phyloP scores from a whole-genome alignment of 495 filamentous ascomycete genomes.

The Neurospora sp. region DNA sequence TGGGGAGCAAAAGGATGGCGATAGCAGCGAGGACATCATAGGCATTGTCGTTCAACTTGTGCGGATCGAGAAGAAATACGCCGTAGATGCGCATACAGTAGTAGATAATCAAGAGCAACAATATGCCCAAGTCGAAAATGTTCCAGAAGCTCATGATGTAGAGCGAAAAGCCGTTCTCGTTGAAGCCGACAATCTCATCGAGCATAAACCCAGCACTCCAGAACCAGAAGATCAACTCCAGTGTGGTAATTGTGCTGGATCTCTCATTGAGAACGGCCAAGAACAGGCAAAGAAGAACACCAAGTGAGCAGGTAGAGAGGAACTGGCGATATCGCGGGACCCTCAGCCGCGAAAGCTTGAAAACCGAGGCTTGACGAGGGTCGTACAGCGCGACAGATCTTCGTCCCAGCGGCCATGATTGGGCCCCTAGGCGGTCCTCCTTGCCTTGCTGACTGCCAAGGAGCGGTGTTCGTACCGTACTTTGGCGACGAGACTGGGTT shows the following conservation, averaged over 20 bases:
- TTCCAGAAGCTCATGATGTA: conserved; percentile 98
- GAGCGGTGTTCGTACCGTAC: conserved; percentile 30
- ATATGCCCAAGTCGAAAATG: conserved; percentile 79
- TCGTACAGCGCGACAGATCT: conserved; percentile 83
- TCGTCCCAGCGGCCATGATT: conserved; percentile 32
- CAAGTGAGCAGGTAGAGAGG: conserved; percentile 74
- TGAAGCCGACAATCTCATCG: conserved; percentile 87
- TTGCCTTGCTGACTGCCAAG: conserved; percentile 32
- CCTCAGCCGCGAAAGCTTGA: conserved; percentile 80
- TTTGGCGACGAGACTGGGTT: conserved; percentile 21
- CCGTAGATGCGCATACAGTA: conserved; percentile 83
- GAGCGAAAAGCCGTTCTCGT: conserved; percentile 84
- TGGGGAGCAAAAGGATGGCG: conserved; percentile 78
- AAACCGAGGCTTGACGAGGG: conserved; percentile 74
- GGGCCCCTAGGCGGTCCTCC: conserved; percentile 24
- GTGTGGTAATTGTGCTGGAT: conserved; percentile 62
- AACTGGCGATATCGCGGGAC: conserved; percentile 87
- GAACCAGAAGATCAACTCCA: conserved; percentile 89
- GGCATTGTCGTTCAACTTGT: conserved; percentile 63
- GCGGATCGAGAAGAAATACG: conserved; percentile 61
- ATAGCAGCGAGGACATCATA: conserved; percentile 87
- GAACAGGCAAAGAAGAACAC: conserved; percentile 72
- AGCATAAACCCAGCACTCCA: conserved; percentile 97
- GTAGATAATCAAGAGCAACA: conserved; percentile 77
- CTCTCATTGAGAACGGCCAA: conserved; percentile 61